phyloP scores from a whole-genome alignment of 2,329 filamentous ascomycete genomes.

The Paecilomyces formosus region DNA sequence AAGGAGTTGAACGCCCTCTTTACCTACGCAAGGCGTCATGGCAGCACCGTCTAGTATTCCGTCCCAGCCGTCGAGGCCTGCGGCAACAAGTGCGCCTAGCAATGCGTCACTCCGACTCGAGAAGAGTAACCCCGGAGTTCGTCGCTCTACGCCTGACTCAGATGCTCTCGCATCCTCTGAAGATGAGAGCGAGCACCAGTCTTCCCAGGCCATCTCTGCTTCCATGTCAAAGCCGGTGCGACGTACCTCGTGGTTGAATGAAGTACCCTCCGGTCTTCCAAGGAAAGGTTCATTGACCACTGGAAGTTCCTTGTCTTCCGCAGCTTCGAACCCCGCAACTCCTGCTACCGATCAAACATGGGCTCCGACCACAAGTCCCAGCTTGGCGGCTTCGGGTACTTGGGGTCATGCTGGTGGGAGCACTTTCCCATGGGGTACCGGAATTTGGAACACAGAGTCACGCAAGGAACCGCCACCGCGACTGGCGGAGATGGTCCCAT shows the following conservation, averaged over 20 bases:
- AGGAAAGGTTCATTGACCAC: conserved; percentile 68
- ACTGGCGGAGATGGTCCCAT: conserved; percentile 66
- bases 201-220: conserved; percentile 44
- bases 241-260: conserved; percentile 79
- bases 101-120: conserved; percentile 63
- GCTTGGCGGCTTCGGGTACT: conserved; percentile 31
- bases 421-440: conserved; percentile 64
- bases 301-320: conserved; percentile 68
- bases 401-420: conserved; percentile 39
- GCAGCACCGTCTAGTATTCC: conserved; percentile 23
- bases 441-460: conserved; percentile 71
- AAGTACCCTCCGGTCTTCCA: conserved; percentile 61
- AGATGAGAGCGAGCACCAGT: conserved; percentile 69
- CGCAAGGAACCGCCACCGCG: conserved; percentile 70
- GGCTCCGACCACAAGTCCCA: conserved; percentile 29
- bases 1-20: conserved; percentile 2
- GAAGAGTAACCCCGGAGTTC: conserved; percentile 60
- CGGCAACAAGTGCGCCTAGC: conserved; percentile 40
- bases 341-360: conserved; percentile 60
- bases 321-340: conserved; percentile 72
- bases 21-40: conserved; percentile 29
- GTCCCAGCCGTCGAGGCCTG: conserved; percentile 21
- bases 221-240: conserved; percentile 56
- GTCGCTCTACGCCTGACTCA: conserved; percentile 86
- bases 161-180: conserved; percentile 91